Percentiles rank a stretch among this genome's conserved stretches.
Conservation (phyloP, 1,139 yeast genomes). For the Yamadazyma triangularis region DNA sequence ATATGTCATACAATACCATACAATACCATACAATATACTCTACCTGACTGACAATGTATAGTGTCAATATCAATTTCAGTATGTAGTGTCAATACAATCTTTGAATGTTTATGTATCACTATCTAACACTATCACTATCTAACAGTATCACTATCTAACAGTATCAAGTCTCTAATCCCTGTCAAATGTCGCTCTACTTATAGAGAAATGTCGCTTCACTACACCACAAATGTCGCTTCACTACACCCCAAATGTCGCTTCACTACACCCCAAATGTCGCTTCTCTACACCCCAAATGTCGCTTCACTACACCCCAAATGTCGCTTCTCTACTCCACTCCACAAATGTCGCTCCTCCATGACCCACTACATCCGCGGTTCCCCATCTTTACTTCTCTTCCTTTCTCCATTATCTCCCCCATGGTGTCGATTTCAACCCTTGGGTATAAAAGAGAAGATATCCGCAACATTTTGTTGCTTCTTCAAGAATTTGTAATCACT, state of each 20-base stretch:
- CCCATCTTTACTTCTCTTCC: background rate
- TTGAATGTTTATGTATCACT: background rate
- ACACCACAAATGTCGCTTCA: background rate
- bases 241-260: background rate
- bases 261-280: background rate
- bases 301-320: too few relatives aligned
- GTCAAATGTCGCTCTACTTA: too few relatives aligned
- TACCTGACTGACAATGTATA: too few relatives aligned
- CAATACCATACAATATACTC: too few relatives aligned
- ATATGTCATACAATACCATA: too few relatives aligned
- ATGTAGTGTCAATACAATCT: too few relatives aligned
- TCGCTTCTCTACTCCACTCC: too few relatives aligned
- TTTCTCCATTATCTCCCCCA: constrained; percentile 5
- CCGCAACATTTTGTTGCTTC: constrained; percentile 27
- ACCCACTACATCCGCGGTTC: background rate
- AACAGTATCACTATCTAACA: too few relatives aligned
- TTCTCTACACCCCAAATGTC: background rate
- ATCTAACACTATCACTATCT: too few relatives aligned
- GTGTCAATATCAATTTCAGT: too few relatives aligned
- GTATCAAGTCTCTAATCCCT: too few relatives aligned
- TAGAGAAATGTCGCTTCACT: background rate
- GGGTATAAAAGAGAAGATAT: constrained; percentile 33
- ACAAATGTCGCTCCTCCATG: too few relatives aligned
- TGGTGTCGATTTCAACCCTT: constrained; percentile 35
- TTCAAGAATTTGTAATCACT: constrained; percentile 36